Base-by-base conservation (phyloP, 345 rosid genomes). In the Brassica napus region DNA sequence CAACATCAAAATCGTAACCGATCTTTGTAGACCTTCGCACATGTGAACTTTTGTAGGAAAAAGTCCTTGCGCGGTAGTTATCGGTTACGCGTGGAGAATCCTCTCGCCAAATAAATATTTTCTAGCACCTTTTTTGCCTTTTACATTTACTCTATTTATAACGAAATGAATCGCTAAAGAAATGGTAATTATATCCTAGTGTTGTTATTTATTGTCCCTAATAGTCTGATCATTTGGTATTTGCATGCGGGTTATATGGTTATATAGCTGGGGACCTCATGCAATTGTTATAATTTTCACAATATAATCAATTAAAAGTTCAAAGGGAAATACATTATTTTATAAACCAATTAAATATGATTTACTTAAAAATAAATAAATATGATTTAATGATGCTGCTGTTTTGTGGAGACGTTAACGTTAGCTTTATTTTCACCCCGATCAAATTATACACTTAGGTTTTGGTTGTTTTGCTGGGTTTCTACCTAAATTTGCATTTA, bases 21-120 rank as follows among this genome's bases (percentile, higher is more conserved):
- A 86, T 81, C 83, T 68, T 52, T 58, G 55, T 82, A 73, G 87
- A 86, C 42, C 65, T 52, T 71, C 71, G 67, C 82, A 82, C 80
- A 82, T 84, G 87, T 72, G 75, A 81, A 68, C 49, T 73, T 0
- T 32, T 11, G 77, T 74, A 86, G 85, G 28, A 39, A 65, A 57
- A 69, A 67, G 68, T 69, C 74, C 15, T 55, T 71, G 77, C 69
- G 77, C 80, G 79, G 79, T 80, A 9, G 80, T 75, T 80, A 65
- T 55, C 16, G 26, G 74, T 15, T 74, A 79, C 71, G 74, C 78
- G 78, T 79, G 78, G 74, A 68, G 9, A 44, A 12, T 9, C 52
- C n/a, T 28, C 31, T 28, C 31, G 31, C 31, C 31, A 28, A 28
- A 28, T 28, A 28, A 28, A 28, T 28, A 28, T 8, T 34, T 34